Conservation (phyloP, 2,329 filamentous ascomycete genomes). For the Clonostachys chloroleuca region DNA sequence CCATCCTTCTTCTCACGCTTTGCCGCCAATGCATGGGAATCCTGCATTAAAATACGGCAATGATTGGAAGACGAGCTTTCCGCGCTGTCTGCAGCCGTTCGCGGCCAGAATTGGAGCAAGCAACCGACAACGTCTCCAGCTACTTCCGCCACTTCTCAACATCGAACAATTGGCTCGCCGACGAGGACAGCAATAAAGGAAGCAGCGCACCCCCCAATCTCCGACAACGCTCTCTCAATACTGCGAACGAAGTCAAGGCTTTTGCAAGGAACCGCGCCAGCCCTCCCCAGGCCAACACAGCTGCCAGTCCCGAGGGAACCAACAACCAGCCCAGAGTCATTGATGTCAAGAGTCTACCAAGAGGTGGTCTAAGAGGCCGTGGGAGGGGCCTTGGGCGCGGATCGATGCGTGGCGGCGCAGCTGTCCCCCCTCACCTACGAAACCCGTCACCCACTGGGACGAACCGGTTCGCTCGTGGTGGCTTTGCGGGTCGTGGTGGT, state of each 20-base stretch:
- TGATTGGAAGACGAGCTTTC: constrained; percentile 27
- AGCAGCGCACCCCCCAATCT: constrained; percentile 1
- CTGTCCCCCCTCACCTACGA: background rate
- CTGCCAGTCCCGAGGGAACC: background rate
- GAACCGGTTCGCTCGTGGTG: constrained; percentile 6
- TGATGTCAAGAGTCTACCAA: constrained; percentile 29
- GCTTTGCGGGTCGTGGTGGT: constrained; percentile 10
- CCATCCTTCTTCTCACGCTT: too few species aligned
- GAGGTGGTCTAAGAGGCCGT: constrained; percentile 15
- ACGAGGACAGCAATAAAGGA: constrained; percentile 14
- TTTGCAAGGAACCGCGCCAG: constrained; percentile 14
- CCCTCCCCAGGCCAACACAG: background rate
- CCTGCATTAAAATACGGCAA: constrained; percentile 12
- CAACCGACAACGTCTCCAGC: constrained; percentile 18
- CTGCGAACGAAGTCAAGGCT: constrained; percentile 7
- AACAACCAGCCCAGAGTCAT: constrained; percentile 25
- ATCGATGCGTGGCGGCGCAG: constrained; percentile 3
- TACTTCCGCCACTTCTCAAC: constrained; percentile 32
- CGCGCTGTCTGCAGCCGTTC: constrained; percentile 28
- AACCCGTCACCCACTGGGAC: background rate
- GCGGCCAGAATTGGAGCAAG: constrained; percentile 24
- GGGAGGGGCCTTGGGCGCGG: constrained; percentile 13
- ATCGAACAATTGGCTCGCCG: constrained; percentile 25
- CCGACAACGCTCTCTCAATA: background rate
- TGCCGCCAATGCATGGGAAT: too few species aligned